Conservation (phyloP, 805 yeast species). For the Teunomyces lycoperdinae region DNA sequence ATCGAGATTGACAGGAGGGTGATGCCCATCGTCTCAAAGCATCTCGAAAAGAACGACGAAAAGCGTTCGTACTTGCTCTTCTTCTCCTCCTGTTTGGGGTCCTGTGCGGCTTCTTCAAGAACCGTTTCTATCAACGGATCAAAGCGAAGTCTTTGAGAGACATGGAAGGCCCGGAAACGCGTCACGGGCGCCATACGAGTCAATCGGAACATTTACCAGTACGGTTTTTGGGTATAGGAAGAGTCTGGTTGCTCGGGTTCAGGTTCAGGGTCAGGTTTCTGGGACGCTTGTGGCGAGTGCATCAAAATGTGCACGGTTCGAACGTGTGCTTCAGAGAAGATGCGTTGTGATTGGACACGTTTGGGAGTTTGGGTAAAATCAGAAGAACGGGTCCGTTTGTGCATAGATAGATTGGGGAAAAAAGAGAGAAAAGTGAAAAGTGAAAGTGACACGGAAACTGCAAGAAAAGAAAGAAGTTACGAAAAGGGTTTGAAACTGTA, state of each 20-base stretch:
- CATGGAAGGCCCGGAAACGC: neutral
- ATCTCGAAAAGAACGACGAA: conserved; percentile 29
- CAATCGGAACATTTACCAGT: conserved; percentile 7
- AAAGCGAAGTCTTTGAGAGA: neutral
- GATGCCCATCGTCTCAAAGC: conserved; percentile 66
- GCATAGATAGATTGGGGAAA: neutral
- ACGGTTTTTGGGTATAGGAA: conserved; percentile 11
- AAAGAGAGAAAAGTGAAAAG: neutral
- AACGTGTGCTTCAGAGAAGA: conserved; percentile 30
- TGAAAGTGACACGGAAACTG: neutral
- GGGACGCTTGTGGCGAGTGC: conserved; percentile 9
- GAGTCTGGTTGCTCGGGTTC: neutral
- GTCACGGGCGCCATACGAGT: neutral
- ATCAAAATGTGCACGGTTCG: conserved; percentile 31
- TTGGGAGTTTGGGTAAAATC: conserved; percentile 9
- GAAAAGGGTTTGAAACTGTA: neutral
- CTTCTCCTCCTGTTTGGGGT: neutral
- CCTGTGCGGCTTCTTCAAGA: conserved; percentile 7
- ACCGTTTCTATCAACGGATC: conserved; percentile 9
- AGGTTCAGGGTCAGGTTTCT: neutral
- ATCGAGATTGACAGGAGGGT: conserved; percentile 67
- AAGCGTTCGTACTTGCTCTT: conserved; percentile 1
- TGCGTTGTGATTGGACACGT: conserved; percentile 21
- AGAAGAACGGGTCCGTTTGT: neutral
- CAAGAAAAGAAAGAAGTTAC: neutral